These are phyloP conservation scores for Coemansia sp. DNA, from an alignment of 192 early-diverging fungal genomes.

Conservation along the genomic window DNA sequence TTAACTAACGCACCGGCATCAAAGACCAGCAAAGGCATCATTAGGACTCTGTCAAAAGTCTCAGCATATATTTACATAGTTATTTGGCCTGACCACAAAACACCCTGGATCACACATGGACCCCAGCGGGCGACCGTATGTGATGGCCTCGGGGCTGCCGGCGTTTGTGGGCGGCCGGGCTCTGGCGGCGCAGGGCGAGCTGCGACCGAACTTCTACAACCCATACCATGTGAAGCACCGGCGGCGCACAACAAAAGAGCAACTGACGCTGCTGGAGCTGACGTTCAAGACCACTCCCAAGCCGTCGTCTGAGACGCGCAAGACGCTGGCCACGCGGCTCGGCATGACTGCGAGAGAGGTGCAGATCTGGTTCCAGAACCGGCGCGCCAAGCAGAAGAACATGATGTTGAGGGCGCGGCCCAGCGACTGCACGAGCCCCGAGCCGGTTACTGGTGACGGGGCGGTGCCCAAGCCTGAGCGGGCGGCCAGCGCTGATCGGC, in stretches of 20 bases:
- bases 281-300: constrained; percentile 68
- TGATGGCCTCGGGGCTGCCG: background rate
- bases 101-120: background rate
- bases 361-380: constrained; percentile 86
- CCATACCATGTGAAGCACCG: constrained; percentile 78
- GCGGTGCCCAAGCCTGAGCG: constrained; percentile 17
- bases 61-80: too few relatives aligned
- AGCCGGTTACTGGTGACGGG: background rate
- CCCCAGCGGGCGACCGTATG: background rate
- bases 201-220: constrained; percentile 70
- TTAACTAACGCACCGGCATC: too few relatives aligned
- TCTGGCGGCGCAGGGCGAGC: constrained; percentile 44
- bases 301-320: constrained; percentile 65
- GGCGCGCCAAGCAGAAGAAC: constrained; percentile 73
- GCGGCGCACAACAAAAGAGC: constrained; percentile 67
- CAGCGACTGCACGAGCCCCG: background rate
- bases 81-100: background rate
- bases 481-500: constrained; percentile 21
- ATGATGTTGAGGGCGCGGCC: constrained; percentile 30
- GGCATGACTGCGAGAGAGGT: constrained; percentile 73
- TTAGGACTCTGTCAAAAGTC: too few relatives aligned
- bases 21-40: too few relatives aligned
- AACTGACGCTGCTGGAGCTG: constrained; percentile 69
- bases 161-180: background rate
- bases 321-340: constrained; percentile 59